Evolutionary conservation across 495 filamentous ascomycete genomes (phyloP), one percentile per base, ranked within the genome.

Genomic region (Hyaloscypha finlandica): DNA sequence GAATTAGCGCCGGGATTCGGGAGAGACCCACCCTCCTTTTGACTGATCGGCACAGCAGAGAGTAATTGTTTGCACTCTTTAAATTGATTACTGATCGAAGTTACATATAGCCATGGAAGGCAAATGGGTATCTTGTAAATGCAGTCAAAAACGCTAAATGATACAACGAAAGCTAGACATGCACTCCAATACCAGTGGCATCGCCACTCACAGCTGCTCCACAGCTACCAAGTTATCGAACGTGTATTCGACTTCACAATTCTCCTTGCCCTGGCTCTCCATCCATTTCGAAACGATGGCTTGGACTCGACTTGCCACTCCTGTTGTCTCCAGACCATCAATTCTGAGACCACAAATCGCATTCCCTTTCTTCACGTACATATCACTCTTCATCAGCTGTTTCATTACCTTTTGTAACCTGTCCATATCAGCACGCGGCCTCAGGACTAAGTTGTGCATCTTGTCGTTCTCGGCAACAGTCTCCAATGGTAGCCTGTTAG

Each of bases 401-500:
- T 29, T 14, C 2, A 8, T 53, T 14, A 54, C 6, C 45, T 22
- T 42, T 52, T 30, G 14, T 2, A 68, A 16, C 4, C 29, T 22
- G 4, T 22, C 19, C 25, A 48, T 33, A 52, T 63, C 39, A 3
- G 25, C 42, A 5, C 51, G 39, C 22, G 69, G 8, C 5, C 6
- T 54, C 11, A 69, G 30, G 8, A 68, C 22, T 32, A 73, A 35
- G 19, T 42, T 64, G 59, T 78, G 72, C 0, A 70, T 76, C 54
- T 79, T 65, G 20, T 68, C 69, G 6, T 73, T 66, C 1, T 59
- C 59, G 4, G 77, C 74, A 42, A 76, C 74, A 9, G 66, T 79
- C 62, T 83, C 81, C n/a, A 83, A 69, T 25, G 82, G 80, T 31
- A 82, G 64, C n/a, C 78, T 74, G 37, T 68, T 76, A n/a, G 77